Evolutionary conservation across 352 stramenopile species (phyloP).

Genomic region (Paralagenidium karlingii): DNA sequence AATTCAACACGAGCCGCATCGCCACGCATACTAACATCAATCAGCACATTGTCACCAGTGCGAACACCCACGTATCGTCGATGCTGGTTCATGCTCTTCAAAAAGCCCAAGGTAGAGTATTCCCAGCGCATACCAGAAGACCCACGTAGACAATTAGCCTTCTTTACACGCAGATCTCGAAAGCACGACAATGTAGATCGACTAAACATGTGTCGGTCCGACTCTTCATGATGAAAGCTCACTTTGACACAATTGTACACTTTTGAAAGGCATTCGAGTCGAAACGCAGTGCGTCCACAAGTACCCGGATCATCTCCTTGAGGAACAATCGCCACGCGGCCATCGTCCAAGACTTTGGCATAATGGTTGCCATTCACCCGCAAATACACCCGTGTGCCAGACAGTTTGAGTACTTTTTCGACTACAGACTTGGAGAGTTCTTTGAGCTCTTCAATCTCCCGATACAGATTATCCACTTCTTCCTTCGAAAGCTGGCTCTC

Average conservation of each 20-base stretch:
- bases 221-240: constrained; percentile 60
- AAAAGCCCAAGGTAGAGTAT: constrained; percentile 63
- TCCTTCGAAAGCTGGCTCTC: constrained; percentile 59
- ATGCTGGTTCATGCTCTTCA: constrained; percentile 85
- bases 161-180: constrained; percentile 75
- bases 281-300: constrained; percentile 51
- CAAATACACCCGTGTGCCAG: constrained; percentile 38
- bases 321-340: constrained; percentile 38
- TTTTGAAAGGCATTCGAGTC: constrained; percentile 61
- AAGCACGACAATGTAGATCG: constrained; percentile 78
- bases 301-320: constrained; percentile 23
- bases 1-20: constrained; percentile 70
- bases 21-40: constrained; percentile 81
- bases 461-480: constrained; percentile 58
- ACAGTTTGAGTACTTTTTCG: constrained; percentile 51
- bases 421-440: constrained; percentile 46
- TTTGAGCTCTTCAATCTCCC: constrained; percentile 69
- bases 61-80: constrained; percentile 68
- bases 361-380: constrained; percentile 64
- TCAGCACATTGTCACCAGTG: constrained; percentile 48
- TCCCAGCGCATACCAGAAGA: constrained; percentile 68
- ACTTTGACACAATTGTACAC: constrained; percentile 83
- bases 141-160: constrained; percentile 28
- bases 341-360: constrained; percentile 28
- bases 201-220: constrained; percentile 69